Evolutionary conservation across 768 basidiomycete species (phyloP).

Genomic region (Paxillus ammoniavirescens): DNA sequence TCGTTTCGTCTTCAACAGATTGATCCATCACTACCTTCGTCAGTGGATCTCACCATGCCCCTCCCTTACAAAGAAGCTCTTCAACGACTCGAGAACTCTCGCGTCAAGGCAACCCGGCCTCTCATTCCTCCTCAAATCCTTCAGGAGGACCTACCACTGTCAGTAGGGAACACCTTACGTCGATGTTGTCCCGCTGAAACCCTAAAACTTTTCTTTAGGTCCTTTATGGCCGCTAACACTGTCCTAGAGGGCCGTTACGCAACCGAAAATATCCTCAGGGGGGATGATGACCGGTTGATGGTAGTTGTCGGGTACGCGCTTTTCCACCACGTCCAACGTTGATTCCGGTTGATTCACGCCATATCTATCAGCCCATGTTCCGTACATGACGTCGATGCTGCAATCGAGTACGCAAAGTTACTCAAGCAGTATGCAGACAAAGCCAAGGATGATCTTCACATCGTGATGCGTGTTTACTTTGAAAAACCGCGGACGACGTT

Average conservation of each 20-base stretch:
- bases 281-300: constrained; percentile 88
- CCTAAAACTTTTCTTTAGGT: constrained; percentile 40
- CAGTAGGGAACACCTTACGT: constrained; percentile 20
- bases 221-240: constrained; percentile 80
- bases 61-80: constrained; percentile 80
- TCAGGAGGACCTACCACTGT: constrained; percentile 91
- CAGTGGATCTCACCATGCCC: constrained; percentile 55
- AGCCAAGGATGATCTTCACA: constrained; percentile 83
- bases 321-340: not conserved
- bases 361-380: constrained; percentile 74
- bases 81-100: constrained; percentile 77
- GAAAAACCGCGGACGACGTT: constrained; percentile 96
- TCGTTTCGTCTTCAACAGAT: constrained; percentile 19
- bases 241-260: constrained; percentile 81
- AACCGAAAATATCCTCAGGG: constrained; percentile 76
- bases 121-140: constrained; percentile 94
- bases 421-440: constrained; percentile 77
- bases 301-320: constrained; percentile 80
- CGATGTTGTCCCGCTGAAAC: not conserved
- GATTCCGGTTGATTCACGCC: constrained; percentile 7
- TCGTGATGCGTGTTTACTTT: constrained; percentile 98
- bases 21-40: constrained; percentile 1
- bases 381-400: constrained; percentile 85
- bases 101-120: constrained; percentile 84
- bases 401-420: constrained; percentile 81